Conservation (phyloP, 1,139 yeast species). For the Nakaseomyces nivariensis region DNA sequence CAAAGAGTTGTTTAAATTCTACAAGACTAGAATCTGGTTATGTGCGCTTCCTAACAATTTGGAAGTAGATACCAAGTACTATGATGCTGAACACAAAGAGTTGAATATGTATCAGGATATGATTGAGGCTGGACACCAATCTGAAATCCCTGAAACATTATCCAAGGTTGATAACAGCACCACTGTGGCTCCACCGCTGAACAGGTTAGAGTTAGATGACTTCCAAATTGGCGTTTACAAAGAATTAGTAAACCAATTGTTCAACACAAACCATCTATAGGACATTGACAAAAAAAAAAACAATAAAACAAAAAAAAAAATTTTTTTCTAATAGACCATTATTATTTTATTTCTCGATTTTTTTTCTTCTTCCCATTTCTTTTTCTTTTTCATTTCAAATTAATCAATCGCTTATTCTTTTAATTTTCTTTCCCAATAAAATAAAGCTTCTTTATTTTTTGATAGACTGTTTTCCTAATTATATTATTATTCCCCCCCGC, state of each 20-base stretch:
- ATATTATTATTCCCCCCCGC: too few species aligned
- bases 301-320: not conserved
- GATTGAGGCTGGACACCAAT: constrained; percentile 24
- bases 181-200: constrained; percentile 25
- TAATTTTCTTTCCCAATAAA: not conserved
- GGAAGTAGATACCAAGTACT: constrained; percentile 25
- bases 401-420: not conserved
- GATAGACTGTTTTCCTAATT: too few species aligned
- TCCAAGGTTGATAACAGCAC: constrained; percentile 17
- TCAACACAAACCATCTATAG: constrained; percentile 6
- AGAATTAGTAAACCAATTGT: constrained; percentile 24
- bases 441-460: too few species aligned
- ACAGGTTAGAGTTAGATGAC: constrained; percentile 25
- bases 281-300: constrained; percentile 2
- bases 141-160: constrained; percentile 14
- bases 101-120: constrained; percentile 27
- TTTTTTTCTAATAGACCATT: too few species aligned
- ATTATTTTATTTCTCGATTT: too few species aligned
- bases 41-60: constrained; percentile 57
- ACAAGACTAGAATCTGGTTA: constrained; percentile 95
- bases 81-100: constrained; percentile 23
- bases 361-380: too few species aligned
- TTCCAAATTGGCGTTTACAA: constrained; percentile 32
- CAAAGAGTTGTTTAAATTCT: constrained; percentile 82
- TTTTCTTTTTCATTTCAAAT: not conserved